phyloP scores from a whole-genome alignment of 192 early-diverging fungal species.

The Haplosporangium gracile region DNA sequence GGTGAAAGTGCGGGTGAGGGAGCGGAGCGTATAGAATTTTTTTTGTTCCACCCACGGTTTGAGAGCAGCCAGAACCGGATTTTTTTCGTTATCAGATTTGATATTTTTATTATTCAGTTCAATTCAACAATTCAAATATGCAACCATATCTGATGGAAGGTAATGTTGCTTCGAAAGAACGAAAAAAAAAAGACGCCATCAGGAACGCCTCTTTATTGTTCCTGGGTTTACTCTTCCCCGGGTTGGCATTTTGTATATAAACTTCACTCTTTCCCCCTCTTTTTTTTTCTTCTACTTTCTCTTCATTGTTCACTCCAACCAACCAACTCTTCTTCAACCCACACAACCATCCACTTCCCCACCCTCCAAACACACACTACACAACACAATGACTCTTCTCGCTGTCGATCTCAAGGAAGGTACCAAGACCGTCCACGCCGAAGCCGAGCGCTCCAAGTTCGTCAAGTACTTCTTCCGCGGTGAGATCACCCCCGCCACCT shows the following conservation, averaged over 20 bases:
- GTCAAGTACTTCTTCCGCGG: conserved; percentile 68
- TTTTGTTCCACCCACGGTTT: neutral
- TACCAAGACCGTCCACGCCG: conserved; percentile 64
- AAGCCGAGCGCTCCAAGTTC: conserved; percentile 66
- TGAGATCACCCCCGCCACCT: conserved; percentile 59
- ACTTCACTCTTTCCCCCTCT: neutral
- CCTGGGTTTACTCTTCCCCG: neutral
- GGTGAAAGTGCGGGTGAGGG: neutral
- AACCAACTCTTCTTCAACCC: neutral
- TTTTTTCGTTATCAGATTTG: conserved; percentile 29
- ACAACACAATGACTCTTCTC: conserved; percentile 54
- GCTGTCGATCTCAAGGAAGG: conserved; percentile 66
- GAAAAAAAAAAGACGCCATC: conserved; percentile 20
- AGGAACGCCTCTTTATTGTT: neutral
- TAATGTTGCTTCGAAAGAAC: neutral
- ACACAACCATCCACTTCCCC: neutral
- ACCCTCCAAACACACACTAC: neutral
- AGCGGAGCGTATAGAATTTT: neutral
- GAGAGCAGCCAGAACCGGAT: neutral
- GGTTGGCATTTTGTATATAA: neutral
- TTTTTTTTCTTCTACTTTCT: conserved; percentile 6
- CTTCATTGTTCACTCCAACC: neutral
- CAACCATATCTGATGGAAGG: neutral
- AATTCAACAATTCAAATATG: neutral
- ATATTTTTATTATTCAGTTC: neutral